Evolutionary conservation across 805 yeast genomes (phyloP).

Genomic region (Kuraishia cidri): DNA sequence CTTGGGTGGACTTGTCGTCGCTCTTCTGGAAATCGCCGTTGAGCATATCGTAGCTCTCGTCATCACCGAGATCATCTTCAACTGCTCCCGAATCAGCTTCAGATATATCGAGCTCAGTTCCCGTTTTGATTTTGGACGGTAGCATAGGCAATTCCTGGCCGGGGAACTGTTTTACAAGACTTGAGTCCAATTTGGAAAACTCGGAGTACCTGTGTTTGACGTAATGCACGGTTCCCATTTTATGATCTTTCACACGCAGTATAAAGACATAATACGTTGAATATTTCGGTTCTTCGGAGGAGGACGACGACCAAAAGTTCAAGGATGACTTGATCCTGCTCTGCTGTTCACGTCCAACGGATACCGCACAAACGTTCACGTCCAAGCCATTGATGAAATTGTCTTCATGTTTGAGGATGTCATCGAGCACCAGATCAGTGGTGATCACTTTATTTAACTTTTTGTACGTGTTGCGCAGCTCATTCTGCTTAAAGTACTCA

Average conservation of each 20-base stretch:
- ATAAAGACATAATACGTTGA: constrained; percentile 32
- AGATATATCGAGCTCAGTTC: constrained; percentile 9
- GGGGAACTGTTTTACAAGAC: constrained; percentile 52
- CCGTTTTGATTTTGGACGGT: constrained; percentile 20
- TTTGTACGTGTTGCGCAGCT: constrained; percentile 27
- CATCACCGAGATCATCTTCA: constrained; percentile 7
- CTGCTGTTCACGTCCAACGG: constrained; percentile 20
- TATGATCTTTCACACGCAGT: constrained; percentile 29
- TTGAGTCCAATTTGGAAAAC: constrained; percentile 47
- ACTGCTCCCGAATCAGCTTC: constrained; percentile 6
- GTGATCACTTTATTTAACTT: constrained; percentile 20
- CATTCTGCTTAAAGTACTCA: constrained; percentile 30
- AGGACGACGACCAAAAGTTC: neutral
- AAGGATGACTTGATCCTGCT: constrained; percentile 4
- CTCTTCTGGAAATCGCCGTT: neutral
- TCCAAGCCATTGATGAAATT: constrained; percentile 46
- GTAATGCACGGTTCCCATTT: constrained; percentile 27
- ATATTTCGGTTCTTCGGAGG: constrained; percentile 2
- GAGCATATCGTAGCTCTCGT: constrained; percentile 1
- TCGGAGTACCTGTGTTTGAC: constrained; percentile 60
- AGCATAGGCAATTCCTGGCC: constrained; percentile 44
- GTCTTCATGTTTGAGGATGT: constrained; percentile 16
- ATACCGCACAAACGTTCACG: constrained; percentile 63
- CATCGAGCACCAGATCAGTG: constrained; percentile 6
- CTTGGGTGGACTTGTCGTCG: constrained; percentile 3